Evolutionary conservation across 2,329 filamentous ascomycete genomes (phyloP), one percentile per base, ranked within the genome.

Genomic region (Diaporthe humulicola): DNA sequence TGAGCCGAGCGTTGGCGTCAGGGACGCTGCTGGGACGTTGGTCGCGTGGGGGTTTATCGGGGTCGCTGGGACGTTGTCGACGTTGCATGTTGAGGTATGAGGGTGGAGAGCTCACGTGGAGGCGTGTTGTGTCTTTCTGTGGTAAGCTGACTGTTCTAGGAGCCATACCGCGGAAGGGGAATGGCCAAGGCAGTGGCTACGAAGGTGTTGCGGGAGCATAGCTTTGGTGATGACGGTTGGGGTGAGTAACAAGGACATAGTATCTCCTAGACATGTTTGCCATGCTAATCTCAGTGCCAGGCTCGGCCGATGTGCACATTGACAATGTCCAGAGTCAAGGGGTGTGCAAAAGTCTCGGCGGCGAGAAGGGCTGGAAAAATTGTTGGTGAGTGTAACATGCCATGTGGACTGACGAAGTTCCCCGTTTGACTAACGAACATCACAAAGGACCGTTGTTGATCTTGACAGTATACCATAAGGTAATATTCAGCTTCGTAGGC

Each of bases 31-130:
- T 25, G 86, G 85, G 1, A 87, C 83, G 1, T 86, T 88, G 0
- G 83, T 94, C 7, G 90, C 92, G 0, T 95, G 93, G 93, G 89
- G 88, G 0, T 93, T 94, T 69, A 80, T 90, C 6, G 86, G 87
- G 86, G 67, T 78, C 58, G 82, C 81, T 40, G 77, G 77, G 40
- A 78, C 77, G 15, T 36, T 81, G 10, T 79, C 77, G 28, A 78
- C 78, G 10, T 45, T 81, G 15, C 77, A 81, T 77, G 78, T 80
- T 69, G 78, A 80, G 78, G 79, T 80, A 38, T 50, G 73, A 38
- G 56, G 48, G 6, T 9, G 19, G 40, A 19, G 28, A 48, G 42
- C 28, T 50, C 22, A 3, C 30, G 22, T 22, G 15, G 33, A 52
- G 33, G 33, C 17, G 9, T 54, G n/a, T 14, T 40, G 33, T 22